A percentile compares a stretch with the other conserved stretches of the same genome.
phyloP scores from a whole-genome alignment of 1,284 basidiomycete genomes.

The Cerioporus squamosus region DNA sequence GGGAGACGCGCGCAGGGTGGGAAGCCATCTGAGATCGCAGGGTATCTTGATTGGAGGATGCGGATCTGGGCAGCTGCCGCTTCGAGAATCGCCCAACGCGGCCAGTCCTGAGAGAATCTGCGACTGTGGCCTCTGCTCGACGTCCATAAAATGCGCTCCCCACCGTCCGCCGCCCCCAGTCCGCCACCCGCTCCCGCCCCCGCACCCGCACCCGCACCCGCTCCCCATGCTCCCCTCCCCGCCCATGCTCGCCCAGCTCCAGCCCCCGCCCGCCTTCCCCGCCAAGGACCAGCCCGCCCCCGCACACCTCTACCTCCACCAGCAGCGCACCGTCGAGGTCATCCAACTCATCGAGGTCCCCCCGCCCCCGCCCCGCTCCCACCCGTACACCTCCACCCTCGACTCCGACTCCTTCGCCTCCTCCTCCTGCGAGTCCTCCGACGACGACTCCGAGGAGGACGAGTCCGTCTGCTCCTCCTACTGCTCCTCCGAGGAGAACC shows the following conservation, averaged over 20 bases:
- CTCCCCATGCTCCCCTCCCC: conserved; percentile 20
- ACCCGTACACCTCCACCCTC: conserved; percentile 38
- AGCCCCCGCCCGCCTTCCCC: conserved; percentile 31
- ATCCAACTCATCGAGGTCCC: conserved; percentile 75
- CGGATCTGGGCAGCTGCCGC: conserved; percentile 28
- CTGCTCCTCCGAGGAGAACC: conserved; percentile 61
- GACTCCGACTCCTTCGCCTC: conserved; percentile 42
- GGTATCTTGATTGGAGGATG: conserved; percentile 30
- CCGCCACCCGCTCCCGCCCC: conserved; percentile 9
- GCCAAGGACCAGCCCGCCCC: conserved; percentile 37
- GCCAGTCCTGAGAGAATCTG: conserved; percentile 28
- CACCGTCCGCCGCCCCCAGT: conserved; percentile 16
- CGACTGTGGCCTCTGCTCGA: conserved; percentile 22
- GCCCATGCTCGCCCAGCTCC: conserved; percentile 25
- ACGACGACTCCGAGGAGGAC: conserved; percentile 43
- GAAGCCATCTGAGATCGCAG: conserved; percentile 28
- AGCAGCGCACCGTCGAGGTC: conserved; percentile 62
- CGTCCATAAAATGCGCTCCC: conserved; percentile 26
- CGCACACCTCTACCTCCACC: conserved; percentile 51
- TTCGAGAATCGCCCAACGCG: conserved; percentile 19
- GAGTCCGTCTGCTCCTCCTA: conserved; percentile 59
- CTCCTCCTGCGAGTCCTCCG: conserved; percentile 41
- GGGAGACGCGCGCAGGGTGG: conserved; percentile 12
- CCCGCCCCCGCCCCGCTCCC: conserved; percentile 55
- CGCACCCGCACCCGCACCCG: conserved; percentile 22